These are phyloP conservation scores for Lippia alba DNA, from an alignment of 305 asterid genomes.

Conservation along the genomic window DNA sequence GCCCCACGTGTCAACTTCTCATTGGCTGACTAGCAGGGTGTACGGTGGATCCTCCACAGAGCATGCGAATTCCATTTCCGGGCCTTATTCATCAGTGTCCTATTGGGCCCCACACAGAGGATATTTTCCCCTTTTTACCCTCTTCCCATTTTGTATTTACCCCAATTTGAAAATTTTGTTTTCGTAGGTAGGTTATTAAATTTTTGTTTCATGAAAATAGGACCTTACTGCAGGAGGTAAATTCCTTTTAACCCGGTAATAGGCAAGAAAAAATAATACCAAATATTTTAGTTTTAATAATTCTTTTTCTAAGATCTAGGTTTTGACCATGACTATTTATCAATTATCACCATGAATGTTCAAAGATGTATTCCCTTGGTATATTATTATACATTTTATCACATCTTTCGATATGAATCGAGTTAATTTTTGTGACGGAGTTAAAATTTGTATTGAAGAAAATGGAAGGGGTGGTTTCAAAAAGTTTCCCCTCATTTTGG, in stretches of 20 bases:
- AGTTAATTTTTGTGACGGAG: too few species aligned
- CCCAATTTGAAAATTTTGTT: constrained; percentile 18
- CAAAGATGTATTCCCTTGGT: too few species aligned
- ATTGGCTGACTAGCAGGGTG: constrained; percentile 21
- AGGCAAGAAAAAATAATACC: neutral
- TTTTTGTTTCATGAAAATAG: constrained; percentile 22
- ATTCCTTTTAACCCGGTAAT: neutral
- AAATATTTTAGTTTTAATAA: too few species aligned
- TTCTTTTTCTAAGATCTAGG: too few species aligned
- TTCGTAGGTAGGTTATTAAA: constrained; percentile 17
- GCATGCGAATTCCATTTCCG: constrained; percentile 63
- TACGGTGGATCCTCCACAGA: constrained; percentile 40
- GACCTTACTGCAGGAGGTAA: neutral
- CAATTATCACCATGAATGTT: too few species aligned
- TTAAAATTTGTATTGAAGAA: too few species aligned
- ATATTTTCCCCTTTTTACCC: neutral
- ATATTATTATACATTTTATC: too few species aligned
- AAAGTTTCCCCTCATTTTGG: too few species aligned
- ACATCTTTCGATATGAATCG: too few species aligned
- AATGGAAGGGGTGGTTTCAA: too few species aligned
- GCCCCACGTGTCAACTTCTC: constrained; percentile 27
- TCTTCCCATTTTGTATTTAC: neutral
- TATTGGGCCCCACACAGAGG: constrained; percentile 1
- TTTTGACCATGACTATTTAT: too few species aligned
- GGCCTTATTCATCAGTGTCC: constrained; percentile 30